Evolutionary conservation across 768 basidiomycete species (phyloP), one percentile per base, ranked within the genome.

Genomic region (Trametes sanguinea): DNA sequence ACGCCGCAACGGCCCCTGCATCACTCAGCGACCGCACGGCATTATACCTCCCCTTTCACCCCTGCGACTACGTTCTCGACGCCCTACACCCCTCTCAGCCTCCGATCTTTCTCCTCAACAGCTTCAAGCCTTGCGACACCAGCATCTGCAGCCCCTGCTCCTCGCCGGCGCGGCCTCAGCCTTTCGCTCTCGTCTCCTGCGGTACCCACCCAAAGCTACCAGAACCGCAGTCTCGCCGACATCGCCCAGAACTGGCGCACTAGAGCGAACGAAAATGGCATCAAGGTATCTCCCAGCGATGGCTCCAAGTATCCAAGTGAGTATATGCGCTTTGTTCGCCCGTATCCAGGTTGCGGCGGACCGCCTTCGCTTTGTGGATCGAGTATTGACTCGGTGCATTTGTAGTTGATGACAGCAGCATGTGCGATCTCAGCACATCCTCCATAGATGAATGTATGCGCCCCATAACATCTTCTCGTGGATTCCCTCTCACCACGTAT

Each of bases 181-280:
- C 73, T 77, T 47, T 68, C 76, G 22, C 67, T 71, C 35, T 85
- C 82, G 16, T 57, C 63, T n/a, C 83, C 80, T 11, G 82, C 82
- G 67, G 77, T 71, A 57, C 62, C 51, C 13, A 54, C 40, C 14
- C 51, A 45, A 56, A 71, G 65, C 54, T 66, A 71, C 47, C 80
- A 80, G 65, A 78, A 79, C 65, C 76, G 74, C 65, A 81, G 80
- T 68, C 76, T 85, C 27, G 83, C 84, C 14, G 85, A 88, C 70
- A 81, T 85, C 42, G 82, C 86, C 4, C 80, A 82, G 37, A 89
- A 83, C 70, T 92, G 90, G 90, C 81, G 89, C 58, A 85, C 82
- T 33, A 79, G 88, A 52, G 87, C 88, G 53, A 85, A 77, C 60
- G 86, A 88, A 66, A 85, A 89, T 64, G 88, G 87, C 45, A 89